A percentile compares a stretch with the other conserved stretches of the same genome.
These are phyloP conservation scores for Hymenoscyphus albidus DNA, from an alignment of 2,329 filamentous ascomycete genomes.

Conservation along the genomic window DNA sequence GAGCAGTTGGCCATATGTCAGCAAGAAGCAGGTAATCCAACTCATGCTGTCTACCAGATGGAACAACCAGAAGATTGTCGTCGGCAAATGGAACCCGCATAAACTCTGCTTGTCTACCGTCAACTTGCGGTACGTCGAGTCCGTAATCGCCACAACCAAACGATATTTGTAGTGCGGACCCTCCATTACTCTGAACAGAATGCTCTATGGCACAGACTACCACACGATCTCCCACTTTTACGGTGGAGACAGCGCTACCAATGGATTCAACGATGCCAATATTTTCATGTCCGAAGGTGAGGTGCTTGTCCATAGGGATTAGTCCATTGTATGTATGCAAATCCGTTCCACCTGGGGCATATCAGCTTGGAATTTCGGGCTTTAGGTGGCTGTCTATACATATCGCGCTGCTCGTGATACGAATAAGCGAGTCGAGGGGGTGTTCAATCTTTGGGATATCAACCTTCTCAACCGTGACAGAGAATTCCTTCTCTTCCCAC, in stretches of 20 bases:
- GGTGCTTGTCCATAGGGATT: slow-evolving; percentile 25
- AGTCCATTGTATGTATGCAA: slow-evolving; percentile 48
- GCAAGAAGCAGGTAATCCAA: slow-evolving; percentile 32
- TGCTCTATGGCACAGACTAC: slow-evolving; percentile 46
- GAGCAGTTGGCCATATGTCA: slow-evolving; percentile 34
- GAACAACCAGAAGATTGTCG: slow-evolving; percentile 75
- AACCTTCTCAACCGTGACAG: slow-evolving; percentile 55
- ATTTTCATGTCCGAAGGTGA: slow-evolving; percentile 48
- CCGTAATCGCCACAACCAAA: slow-evolving; percentile 21
- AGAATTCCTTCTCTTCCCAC: slow-evolving; percentile 15
- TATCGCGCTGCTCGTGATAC: slow-evolving; percentile 45
- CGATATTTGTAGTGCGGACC: slow-evolving; percentile 46
- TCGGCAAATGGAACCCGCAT: slow-evolving; percentile 75
- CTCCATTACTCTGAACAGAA: slow-evolving; percentile 47
- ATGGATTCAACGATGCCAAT: slow-evolving; percentile 46
- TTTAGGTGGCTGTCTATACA: slow-evolving; percentile 41
- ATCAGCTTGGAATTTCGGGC: neutral
- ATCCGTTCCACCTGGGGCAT: slow-evolving; percentile 6
- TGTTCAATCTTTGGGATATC: slow-evolving; percentile 39
- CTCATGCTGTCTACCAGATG: slow-evolving; percentile 38
- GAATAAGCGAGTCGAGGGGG: slow-evolving; percentile 47
- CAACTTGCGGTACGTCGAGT: neutral
- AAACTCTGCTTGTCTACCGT: slow-evolving; percentile 81
- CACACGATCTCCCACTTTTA: slow-evolving; percentile 48
- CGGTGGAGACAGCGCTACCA: slow-evolving; percentile 42